Conservation (phyloP, 1,284 basidiomycete species). For the Cutaneotrichosporon arboriforme region DNA sequence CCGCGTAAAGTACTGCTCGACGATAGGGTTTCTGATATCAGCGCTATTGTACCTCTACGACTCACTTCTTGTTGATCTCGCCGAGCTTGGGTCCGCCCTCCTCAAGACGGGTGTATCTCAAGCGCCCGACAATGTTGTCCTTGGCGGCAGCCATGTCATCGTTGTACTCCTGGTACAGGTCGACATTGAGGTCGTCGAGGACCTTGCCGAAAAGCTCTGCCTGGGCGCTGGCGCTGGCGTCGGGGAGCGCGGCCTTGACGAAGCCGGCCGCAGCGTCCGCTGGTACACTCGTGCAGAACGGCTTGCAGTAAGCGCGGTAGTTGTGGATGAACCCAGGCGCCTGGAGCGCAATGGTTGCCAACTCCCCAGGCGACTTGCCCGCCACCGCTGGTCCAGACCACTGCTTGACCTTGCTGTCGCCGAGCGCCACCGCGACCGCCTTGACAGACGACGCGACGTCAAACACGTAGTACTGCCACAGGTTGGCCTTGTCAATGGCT, state of each 20-base stretch:
- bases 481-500: constrained; percentile 59
- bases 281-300: constrained; percentile 64
- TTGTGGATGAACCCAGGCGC: constrained; percentile 56
- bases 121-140: constrained; percentile 65
- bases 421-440: constrained; percentile 41
- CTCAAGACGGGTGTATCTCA: constrained; percentile 76
- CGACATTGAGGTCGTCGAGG: constrained; percentile 79
- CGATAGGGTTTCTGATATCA: constrained; percentile 62
- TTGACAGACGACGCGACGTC: constrained; percentile 54
- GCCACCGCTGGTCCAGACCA: constrained; percentile 41
- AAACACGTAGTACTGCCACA: constrained; percentile 91
- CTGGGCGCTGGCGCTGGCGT: constrained; percentile 51
- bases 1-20: constrained; percentile 86
- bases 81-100: constrained; percentile 77
- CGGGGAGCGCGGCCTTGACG: constrained; percentile 52
- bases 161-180: constrained; percentile 77
- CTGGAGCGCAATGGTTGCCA: constrained; percentile 60
- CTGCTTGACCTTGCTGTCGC: constrained; percentile 57
- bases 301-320: constrained; percentile 57
- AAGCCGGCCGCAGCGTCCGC: constrained; percentile 67
- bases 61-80: constrained; percentile 67
- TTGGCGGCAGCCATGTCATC: constrained; percentile 70
- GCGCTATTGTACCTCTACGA: background rate
- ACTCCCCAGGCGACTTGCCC: constrained; percentile 58
- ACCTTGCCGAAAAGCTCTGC: constrained; percentile 67